Conservation (phyloP, 371 early-diverging fungal genomes). For the Lichtheimia ramosa region DNA sequence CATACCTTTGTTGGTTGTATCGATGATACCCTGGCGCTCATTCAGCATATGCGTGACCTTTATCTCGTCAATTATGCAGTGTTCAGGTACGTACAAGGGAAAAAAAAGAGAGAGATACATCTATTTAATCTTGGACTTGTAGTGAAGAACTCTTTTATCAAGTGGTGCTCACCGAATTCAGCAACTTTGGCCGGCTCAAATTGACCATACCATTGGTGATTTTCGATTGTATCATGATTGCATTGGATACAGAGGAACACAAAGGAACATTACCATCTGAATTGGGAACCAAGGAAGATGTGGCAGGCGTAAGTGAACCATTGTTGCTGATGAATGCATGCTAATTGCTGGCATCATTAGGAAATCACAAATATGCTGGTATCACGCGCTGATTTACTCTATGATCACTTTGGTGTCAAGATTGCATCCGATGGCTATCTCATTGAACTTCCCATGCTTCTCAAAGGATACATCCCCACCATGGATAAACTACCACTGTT, state of each 20-base stretch:
- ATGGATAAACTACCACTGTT: constrained; percentile 84
- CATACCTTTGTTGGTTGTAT: constrained; percentile 92
- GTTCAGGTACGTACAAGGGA: constrained; percentile 52
- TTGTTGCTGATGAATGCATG: too few species aligned
- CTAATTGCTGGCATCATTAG: constrained; percentile 13
- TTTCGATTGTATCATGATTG: constrained; percentile 63
- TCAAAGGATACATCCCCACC: constrained; percentile 78
- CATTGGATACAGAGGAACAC: constrained; percentile 58
- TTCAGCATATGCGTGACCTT: constrained; percentile 82
- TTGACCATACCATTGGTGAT: constrained; percentile 67
- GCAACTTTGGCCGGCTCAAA: constrained; percentile 79
- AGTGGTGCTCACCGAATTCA: constrained; percentile 75
- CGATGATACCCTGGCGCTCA: constrained; percentile 69
- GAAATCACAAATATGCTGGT: constrained; percentile 58
- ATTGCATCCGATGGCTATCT: constrained; percentile 67
- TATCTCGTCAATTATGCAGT: constrained; percentile 79
- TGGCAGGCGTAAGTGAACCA: constrained; percentile 51
- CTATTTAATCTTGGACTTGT: not conserved
- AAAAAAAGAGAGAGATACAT: not conserved
- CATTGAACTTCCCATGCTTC: constrained; percentile 73
- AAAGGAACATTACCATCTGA: constrained; percentile 44
- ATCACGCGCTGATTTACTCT: constrained; percentile 74
- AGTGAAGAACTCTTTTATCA: constrained; percentile 91
- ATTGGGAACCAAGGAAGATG: constrained; percentile 50
- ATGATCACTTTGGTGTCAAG: constrained; percentile 81